Evolutionary conservation across 2,329 filamentous ascomycete genomes (phyloP).

Genomic region (Hypoxylon sp.): DNA sequence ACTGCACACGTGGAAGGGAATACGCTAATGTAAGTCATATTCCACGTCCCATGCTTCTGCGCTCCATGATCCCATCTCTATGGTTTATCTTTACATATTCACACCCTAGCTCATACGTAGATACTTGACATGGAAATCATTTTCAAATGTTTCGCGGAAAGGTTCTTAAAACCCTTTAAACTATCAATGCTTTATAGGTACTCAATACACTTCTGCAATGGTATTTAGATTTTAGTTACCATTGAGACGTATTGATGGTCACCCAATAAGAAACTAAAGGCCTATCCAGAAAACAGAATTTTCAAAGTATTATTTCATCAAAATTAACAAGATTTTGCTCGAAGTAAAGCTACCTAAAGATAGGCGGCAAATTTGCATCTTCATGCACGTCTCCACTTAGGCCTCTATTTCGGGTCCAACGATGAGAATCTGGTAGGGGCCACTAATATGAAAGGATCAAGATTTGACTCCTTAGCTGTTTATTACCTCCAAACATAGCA

Average conservation of each 20-base stretch:
- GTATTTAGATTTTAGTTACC: background rate
- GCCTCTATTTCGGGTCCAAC: background rate
- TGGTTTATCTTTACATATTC: background rate
- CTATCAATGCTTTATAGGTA: no score
- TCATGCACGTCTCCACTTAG: background rate
- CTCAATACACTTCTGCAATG: background rate
- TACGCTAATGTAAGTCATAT: slow-evolving; percentile 5
- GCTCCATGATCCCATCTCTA: background rate
- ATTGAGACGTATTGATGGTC: background rate
- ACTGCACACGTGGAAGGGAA: background rate
- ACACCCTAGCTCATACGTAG: background rate
- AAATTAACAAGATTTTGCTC: background rate
- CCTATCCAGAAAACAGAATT: background rate
- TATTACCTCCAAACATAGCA: background rate
- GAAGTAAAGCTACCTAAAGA: no score
- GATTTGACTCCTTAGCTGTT: background rate
- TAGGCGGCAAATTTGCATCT: background rate
- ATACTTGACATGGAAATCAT: background rate
- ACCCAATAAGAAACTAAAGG: background rate
- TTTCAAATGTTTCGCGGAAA: background rate
- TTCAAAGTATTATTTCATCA: background rate
- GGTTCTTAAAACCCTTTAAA: background rate
- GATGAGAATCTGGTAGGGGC: background rate
- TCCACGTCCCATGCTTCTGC: background rate
- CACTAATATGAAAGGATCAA: background rate